These are phyloP conservation scores for Neoascochyta sp. DNA, from an alignment of 2,329 filamentous ascomycete genomes.

Conservation along the genomic window DNA sequence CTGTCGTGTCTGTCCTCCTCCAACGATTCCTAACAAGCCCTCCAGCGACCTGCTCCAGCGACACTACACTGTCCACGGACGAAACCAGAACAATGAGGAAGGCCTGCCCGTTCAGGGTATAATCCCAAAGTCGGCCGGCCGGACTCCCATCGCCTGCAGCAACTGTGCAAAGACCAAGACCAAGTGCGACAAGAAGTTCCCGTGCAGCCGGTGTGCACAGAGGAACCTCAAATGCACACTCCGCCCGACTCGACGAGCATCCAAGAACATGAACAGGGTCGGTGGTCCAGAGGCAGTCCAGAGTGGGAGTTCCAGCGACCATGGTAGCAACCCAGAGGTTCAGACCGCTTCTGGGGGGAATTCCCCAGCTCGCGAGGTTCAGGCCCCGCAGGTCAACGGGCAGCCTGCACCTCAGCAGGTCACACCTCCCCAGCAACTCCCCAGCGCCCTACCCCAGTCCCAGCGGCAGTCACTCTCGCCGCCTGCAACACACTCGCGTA, in stretches of 20 bases:
- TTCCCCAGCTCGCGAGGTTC: conserved; percentile 32
- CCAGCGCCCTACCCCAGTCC: conserved; percentile 14
- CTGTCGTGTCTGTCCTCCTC: not conserved
- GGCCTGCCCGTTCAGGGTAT: conserved; percentile 48
- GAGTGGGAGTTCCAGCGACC: conserved; percentile 36
- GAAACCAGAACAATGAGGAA: conserved; percentile 50
- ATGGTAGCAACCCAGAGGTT: conserved; percentile 28
- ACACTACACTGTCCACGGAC: conserved; percentile 52
- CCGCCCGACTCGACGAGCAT: conserved; percentile 47
- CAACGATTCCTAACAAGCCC: conserved; percentile 11
- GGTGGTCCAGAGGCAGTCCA: conserved; percentile 18
- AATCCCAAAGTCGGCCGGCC: conserved; percentile 51
- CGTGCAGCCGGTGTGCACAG: conserved; percentile 51
- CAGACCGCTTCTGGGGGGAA: conserved; percentile 32
- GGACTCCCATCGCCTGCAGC: conserved; percentile 52
- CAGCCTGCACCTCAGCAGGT: conserved; percentile 20
- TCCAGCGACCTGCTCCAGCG: conserved; percentile 50
- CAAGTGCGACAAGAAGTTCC: conserved; percentile 54
- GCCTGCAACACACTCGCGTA: conserved; percentile 29
- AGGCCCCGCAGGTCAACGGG: conserved; percentile 20
- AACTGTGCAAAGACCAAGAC: conserved; percentile 55
- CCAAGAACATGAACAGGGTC: conserved; percentile 40
- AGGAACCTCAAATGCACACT: conserved; percentile 48
- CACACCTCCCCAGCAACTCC: conserved; percentile 11
- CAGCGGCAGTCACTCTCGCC: conserved; percentile 33